These are phyloP conservation scores for Viola pubescens DNA, from an alignment of 441 rosid species.

Conservation along the genomic window DNA sequence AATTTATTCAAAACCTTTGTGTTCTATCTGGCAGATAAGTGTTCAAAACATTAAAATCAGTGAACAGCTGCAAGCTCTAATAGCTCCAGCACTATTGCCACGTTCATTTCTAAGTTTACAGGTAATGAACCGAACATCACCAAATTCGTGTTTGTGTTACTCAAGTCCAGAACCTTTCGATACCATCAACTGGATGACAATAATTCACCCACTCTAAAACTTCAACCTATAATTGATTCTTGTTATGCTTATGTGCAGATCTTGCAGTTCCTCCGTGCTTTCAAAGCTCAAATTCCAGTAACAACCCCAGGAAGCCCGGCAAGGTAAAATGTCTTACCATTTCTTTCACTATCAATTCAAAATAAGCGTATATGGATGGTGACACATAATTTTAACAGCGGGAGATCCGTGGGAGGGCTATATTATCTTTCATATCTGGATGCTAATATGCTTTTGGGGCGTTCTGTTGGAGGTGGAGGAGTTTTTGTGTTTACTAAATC, in stretches of 20 bases:
- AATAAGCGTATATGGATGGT: constrained; percentile 12
- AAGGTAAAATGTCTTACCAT: constrained; percentile 34
- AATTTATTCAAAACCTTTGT: constrained; percentile 9
- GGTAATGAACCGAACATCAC: constrained; percentile 27
- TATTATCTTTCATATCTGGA: constrained; percentile 87
- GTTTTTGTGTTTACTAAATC: constrained; percentile 77
- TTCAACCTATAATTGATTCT: constrained; percentile 7
- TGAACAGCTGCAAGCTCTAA: constrained; percentile 67
- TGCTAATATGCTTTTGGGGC: constrained; percentile 73
- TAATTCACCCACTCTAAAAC: constrained; percentile 1
- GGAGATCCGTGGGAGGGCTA: constrained; percentile 76
- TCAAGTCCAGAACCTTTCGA: not conserved
- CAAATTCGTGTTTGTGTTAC: constrained; percentile 4
- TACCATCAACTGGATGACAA: constrained; percentile 7
- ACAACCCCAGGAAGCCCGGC: constrained; percentile 40
- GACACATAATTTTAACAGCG: constrained; percentile 26
- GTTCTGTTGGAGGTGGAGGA: constrained; percentile 91
- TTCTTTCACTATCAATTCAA: not conserved
- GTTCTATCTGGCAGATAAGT: constrained; percentile 45
- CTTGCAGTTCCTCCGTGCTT: constrained; percentile 67
- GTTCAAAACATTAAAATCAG: constrained; percentile 71
- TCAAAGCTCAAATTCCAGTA: constrained; percentile 70
- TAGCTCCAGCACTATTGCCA: constrained; percentile 84
- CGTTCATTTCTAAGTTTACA: constrained; percentile 73
- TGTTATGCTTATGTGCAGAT: constrained; percentile 34